Evolutionary conservation across 1,139 yeast genomes (phyloP).

Genomic region (Saccharomyces uvarum): DNA sequence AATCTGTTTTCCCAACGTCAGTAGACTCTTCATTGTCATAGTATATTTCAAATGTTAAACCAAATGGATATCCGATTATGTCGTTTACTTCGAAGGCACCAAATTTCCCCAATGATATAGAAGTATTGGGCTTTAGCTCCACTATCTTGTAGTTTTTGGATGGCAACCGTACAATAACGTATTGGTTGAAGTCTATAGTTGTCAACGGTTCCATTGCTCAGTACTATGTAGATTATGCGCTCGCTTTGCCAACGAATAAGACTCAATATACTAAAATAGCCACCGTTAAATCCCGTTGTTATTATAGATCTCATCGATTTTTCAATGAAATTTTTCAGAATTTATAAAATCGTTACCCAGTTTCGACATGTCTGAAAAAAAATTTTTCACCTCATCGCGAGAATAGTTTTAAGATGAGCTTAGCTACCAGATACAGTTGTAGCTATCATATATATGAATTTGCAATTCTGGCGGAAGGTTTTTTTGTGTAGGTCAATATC

Average conservation of each 20-base stretch:
- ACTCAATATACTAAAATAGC: neutral
- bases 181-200: slow-evolving; percentile 32
- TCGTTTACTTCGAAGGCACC: slow-evolving; percentile 74
- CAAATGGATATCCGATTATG: slow-evolving; percentile 74
- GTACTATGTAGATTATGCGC: neutral
- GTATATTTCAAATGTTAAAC: slow-evolving; percentile 80
- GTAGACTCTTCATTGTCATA: slow-evolving; percentile 37
- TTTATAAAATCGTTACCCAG: neutral
- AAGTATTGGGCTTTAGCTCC: slow-evolving; percentile 50
- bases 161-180: slow-evolving; percentile 65
- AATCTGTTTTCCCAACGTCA: slow-evolving; percentile 28
- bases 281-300: neutral
- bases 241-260: neutral
- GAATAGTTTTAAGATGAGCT: slow-evolving; percentile 1
- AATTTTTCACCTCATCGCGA: slow-evolving; percentile 22
- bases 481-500: neutral
- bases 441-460: neutral
- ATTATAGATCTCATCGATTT: neutral
- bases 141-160: slow-evolving; percentile 71
- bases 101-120: slow-evolving; percentile 77
- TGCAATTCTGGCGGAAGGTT: neutral
- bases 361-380: slow-evolving; percentile 6
- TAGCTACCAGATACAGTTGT: neutral
- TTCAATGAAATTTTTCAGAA: neutral
- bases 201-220: slow-evolving; percentile 23